Evolutionary conservation across 345 rosid species (phyloP), one percentile per base, ranked within the genome.

Genomic region (Gossypium longicalyx): DNA sequence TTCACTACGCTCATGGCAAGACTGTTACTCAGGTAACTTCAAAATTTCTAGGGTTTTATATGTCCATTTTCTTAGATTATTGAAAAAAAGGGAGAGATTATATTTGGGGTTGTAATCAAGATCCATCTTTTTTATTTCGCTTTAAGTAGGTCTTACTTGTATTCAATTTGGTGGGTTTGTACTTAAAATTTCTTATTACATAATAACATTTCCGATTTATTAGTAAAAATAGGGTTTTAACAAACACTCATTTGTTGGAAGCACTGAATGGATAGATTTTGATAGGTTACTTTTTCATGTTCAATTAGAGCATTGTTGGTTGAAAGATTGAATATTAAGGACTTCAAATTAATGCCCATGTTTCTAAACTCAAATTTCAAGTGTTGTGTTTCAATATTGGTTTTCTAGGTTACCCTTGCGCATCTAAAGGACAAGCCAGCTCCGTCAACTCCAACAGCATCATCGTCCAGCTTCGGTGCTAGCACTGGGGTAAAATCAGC

Each of bases 1-100:
- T 96, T 84, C 98, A 93, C 85, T 96, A 89, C 44, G 91, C 97
- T 61, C 98, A 96, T 75, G 98, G 97, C 57, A 96, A 96, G 86
- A 96, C 97, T 17, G 97, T 88, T 59, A 91, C 97, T 75, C 99
- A 96, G 98, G 99, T 90, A 48, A 61, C 75, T 74, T 67, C 47
- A 29, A 8, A 20, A 19, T 78, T 73, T 63, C 72, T 51, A 20
- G 77, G 77, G 45, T 56, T 69, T 7, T 47, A 57, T 10, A 15
- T 80, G 41, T 45, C 69, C 59, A 23, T 71, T 77, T 25, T 45
- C 23, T 27, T 12, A 60, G 38, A 67, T 53, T 47, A 15, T 72
- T 51, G 66, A 13, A 9, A 43, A 29, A 9, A 17, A 43, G 9
- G 5, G 12, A 17, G 12, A 54, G 12, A 52, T 5, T 48, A 41